Evolutionary conservation across 2,329 filamentous ascomycete genomes (phyloP), one percentile per base, ranked within the genome.

Genomic region (Arthrinium phaeospermum): DNA sequence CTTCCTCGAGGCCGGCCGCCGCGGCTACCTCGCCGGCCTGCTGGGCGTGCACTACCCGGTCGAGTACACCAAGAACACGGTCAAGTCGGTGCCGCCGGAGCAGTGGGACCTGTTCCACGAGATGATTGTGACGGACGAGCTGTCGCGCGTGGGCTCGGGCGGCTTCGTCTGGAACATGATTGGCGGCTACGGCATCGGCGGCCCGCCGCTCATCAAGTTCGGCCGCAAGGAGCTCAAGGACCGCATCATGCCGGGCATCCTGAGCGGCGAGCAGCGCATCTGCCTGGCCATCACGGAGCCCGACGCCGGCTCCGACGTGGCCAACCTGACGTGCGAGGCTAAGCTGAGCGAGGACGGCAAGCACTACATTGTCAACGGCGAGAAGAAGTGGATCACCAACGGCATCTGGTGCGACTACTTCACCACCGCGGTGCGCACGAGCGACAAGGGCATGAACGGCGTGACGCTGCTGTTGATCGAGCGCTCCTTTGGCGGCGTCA

Each of bases 361-460:
- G 88, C 94, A 98, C 86, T 99, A 97, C 85, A 98, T 98, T 77
- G 96, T 99, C 84, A 99, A 98, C 80, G 96, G 96, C 71, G 96
- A 98, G 90, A 98, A 99, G 93, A 99, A 99, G 86, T 98, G 96
- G 96, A 98, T 98, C 83, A 98, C 96, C 79, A 99, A 99, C 85
- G 96, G 96, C 80, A 91, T 98, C 79, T 98, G 95, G 94, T 90
- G 88, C 74, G 96, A 99, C 83, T 99, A 98, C 87, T 98, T 98
- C 87, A 98, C 96, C 71, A 97, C 94, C 19, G 96, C 96, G 37
- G 96, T 99, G 51, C 92, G 96, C 73, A 99, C 96, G 16, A 95
- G 93, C 75, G 92, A 91, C 46, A 86, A 90, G 34, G 96, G 96
- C 76, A 98, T 98, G 95, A 95, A 96, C 80, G 96, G 96, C 73